Conservation (phyloP, 2,329 filamentous ascomycete species). For the Trichoderma sp. region DNA sequence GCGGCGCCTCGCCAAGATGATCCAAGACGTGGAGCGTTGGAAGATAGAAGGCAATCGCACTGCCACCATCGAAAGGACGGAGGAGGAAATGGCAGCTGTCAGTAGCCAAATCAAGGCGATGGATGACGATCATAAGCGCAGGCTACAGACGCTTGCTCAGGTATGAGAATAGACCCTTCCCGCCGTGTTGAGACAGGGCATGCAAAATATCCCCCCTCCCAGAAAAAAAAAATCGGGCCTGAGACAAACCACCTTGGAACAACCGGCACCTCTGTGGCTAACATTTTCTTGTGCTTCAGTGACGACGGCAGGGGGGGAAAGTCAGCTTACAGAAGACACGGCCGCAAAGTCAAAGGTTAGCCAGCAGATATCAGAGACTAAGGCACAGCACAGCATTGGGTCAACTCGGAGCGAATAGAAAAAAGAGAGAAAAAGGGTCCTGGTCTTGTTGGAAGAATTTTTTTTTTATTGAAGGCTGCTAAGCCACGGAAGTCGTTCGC, state of each 20-base stretch:
- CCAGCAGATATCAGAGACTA: constrained; percentile 16
- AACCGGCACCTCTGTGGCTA: constrained; percentile 21
- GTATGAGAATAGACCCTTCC: constrained; percentile 23
- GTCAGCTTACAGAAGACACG: constrained; percentile 22
- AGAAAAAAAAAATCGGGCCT: neutral
- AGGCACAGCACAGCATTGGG: constrained; percentile 11
- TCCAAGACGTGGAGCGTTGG: constrained; percentile 74
- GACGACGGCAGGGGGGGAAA: constrained; percentile 15
- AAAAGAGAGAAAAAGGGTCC: constrained; percentile 4
- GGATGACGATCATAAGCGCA: constrained; percentile 37
- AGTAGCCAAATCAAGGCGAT: constrained; percentile 55
- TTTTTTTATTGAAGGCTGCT: constrained; percentile 10
- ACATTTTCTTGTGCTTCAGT: constrained; percentile 21
- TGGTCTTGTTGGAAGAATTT: constrained; percentile 2
- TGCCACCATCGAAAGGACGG: constrained; percentile 69
- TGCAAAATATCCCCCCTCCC: neutral
- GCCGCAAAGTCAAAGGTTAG: constrained; percentile 18
- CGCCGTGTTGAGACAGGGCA: neutral
- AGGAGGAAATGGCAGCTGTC: constrained; percentile 66
- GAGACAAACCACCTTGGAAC: constrained; percentile 3
- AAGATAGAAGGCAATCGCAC: constrained; percentile 68
- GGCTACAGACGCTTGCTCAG: constrained; percentile 35
- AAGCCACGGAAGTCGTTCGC: constrained; percentile 13
- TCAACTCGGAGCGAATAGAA: constrained; percentile 15
- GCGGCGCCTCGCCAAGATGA: constrained; percentile 70